These are phyloP conservation scores for Penicillium alfredii DNA, from an alignment of 495 filamentous ascomycete genomes.

Conservation along the genomic window DNA sequence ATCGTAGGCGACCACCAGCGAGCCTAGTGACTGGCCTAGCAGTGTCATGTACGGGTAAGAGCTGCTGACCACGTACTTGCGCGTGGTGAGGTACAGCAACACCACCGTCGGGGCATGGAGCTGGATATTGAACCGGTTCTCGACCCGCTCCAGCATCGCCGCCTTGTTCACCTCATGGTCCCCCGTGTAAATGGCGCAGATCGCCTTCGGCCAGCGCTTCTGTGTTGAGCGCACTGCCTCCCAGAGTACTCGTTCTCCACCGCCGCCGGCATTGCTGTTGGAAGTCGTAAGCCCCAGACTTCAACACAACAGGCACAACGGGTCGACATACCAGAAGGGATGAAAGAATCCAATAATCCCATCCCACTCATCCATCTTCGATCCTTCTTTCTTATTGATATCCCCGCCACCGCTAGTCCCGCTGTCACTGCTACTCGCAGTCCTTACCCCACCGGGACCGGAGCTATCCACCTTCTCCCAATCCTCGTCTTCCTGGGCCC, in stretches of 20 bases:
- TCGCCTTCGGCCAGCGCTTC: slow-evolving; percentile 77
- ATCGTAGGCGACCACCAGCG: slow-evolving; percentile 78
- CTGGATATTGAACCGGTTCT: slow-evolving; percentile 88
- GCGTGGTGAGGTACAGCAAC: slow-evolving; percentile 84
- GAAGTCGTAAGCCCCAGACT: background rate
- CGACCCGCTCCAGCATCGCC: slow-evolving; percentile 68
- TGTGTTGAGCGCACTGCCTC: slow-evolving; percentile 91
- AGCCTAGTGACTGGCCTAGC: slow-evolving; percentile 87
- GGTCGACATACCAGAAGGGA: slow-evolving; percentile 76
- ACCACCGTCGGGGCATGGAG: slow-evolving; percentile 77
- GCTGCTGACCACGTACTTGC: slow-evolving; percentile 73
- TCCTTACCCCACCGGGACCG: slow-evolving; percentile 43
- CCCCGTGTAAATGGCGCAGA: slow-evolving; percentile 89
- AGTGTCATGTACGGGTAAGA: slow-evolving; percentile 92
- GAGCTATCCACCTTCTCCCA: slow-evolving; percentile 70
- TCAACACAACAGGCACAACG: too few species aligned
- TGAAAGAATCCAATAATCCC: slow-evolving; percentile 95
- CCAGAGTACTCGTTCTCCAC: slow-evolving; percentile 95
- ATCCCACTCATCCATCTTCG: slow-evolving; percentile 52
- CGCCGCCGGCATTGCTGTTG: slow-evolving; percentile 84
- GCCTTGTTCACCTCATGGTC: slow-evolving; percentile 82
- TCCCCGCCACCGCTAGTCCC: slow-evolving; percentile 11
- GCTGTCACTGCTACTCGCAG: slow-evolving; percentile 41
- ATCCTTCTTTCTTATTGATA: background rate
- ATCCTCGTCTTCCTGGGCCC: slow-evolving; percentile 57